A percentile compares a stretch with the other conserved stretches of the same genome.
phyloP scores from a whole-genome alignment of 2,329 filamentous ascomycete species.

The Talaromyces sp. region DNA sequence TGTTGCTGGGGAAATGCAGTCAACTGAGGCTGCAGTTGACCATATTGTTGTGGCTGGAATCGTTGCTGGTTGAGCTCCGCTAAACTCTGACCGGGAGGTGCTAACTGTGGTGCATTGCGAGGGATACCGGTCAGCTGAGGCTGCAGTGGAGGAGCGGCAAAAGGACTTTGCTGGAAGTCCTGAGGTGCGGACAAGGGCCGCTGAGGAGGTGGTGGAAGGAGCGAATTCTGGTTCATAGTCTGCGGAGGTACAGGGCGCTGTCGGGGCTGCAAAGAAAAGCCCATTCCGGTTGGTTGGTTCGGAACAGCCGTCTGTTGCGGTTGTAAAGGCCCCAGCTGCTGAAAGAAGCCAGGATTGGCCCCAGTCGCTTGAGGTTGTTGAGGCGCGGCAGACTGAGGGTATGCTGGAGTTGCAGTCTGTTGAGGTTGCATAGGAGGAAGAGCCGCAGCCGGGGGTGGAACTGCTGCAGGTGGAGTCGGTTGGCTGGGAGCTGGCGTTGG shows the following conservation, averaged over 20 bases:
- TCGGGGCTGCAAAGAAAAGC: constrained; percentile 46
- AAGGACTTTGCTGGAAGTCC: constrained; percentile 68
- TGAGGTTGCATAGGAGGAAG: constrained; percentile 41
- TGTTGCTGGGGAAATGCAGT: constrained; percentile 28
- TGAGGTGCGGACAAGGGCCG: constrained; percentile 85
- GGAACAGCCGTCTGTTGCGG: constrained; percentile 26
- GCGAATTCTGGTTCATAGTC: constrained; percentile 55
- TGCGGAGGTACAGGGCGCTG: constrained; percentile 71
- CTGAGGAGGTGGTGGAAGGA: constrained; percentile 73
- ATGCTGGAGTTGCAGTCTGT: constrained; percentile 31
- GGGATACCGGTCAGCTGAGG: constrained; percentile 76
- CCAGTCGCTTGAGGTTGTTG: constrained; percentile 36
- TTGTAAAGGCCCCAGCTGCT: constrained; percentile 23
- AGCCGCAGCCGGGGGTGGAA: constrained; percentile 39
- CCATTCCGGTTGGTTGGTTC: constrained; percentile 13
- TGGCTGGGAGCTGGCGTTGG: constrained; percentile 52
- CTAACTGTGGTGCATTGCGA: constrained; percentile 55
- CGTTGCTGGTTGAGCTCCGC: constrained; percentile 67
- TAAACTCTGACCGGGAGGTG: constrained; percentile 71
- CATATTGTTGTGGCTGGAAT: constrained; percentile 53
- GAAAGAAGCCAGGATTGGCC: constrained; percentile 19
- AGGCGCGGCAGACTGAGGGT: constrained; percentile 43
- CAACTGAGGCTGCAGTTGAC: constrained; percentile 48
- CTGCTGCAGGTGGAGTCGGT: constrained; percentile 41
- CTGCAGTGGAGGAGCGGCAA: constrained; percentile 70